Evolutionary conservation across 805 yeast species (phyloP).

Genomic region (Wickerhamiella sorbophila): DNA sequence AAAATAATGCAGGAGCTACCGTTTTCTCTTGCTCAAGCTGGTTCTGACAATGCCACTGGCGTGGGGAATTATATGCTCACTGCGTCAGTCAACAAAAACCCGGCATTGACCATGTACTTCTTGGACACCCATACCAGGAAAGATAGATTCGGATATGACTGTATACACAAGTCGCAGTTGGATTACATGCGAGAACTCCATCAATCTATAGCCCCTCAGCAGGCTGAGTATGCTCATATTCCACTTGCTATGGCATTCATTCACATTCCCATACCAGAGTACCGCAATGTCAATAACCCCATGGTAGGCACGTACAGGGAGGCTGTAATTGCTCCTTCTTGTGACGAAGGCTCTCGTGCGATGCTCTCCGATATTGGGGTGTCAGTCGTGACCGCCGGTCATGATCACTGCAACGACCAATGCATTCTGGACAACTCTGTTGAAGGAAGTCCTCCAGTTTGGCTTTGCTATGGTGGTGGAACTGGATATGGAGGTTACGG

Average conservation of each 20-base stretch:
- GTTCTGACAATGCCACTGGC: slow-evolving; percentile 61
- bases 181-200: slow-evolving; percentile 35
- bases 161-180: slow-evolving; percentile 60
- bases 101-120: slow-evolving; percentile 52
- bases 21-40: slow-evolving; percentile 43
- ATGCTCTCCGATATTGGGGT: slow-evolving; percentile 55
- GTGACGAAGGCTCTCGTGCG: slow-evolving; percentile 52
- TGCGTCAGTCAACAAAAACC: slow-evolving; percentile 21
- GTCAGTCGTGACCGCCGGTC: slow-evolving; percentile 68
- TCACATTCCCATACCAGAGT: slow-evolving; percentile 91
- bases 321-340: slow-evolving; percentile 61
- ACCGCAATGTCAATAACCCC: slow-evolving; percentile 31
- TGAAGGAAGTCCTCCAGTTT: slow-evolving; percentile 29
- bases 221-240: slow-evolving; percentile 27
- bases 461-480: slow-evolving; percentile 93
- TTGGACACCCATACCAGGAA: slow-evolving; percentile 56
- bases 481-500: slow-evolving; percentile 94
- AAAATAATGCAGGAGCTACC: slow-evolving; percentile 45
- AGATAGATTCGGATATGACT: slow-evolving; percentile 52
- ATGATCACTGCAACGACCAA: slow-evolving; percentile 90
- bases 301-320: slow-evolving; percentile 56
- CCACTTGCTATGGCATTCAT: slow-evolving; percentile 77
- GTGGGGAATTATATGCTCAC: slow-evolving; percentile 67
- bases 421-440: slow-evolving; percentile 40
- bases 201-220: slow-evolving; percentile 21